Evolutionary conservation across 2,329 filamentous ascomycete species (phyloP), one percentile per base, ranked within the genome.

Genomic region (Scedosporium apiospermum): DNA sequence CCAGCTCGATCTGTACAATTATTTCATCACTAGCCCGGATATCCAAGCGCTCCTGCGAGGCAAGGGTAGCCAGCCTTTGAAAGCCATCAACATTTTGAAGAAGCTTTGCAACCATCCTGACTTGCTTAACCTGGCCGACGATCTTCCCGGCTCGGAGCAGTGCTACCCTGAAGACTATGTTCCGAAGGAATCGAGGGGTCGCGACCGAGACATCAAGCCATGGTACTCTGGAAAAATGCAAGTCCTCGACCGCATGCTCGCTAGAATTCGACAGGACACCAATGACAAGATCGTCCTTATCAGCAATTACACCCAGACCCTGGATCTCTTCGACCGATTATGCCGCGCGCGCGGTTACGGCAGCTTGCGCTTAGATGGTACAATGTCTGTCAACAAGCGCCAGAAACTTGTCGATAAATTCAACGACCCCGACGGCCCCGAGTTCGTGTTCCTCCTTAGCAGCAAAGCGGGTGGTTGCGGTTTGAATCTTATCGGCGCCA

Each of bases 221-320:
- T 96, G 90, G 90, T 97, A 97, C 73, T 97, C 93, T 2, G 96
- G 95, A 58, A 99, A 99, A 75, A 97, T 99, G 92, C 87, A 91
- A 69, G 95, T 99, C 3, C 84, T 99, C n/a, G 95, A 97, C 71
- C 88, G 93, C 63, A 99, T 99, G 96, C 85, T 99, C 59, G 91
- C 93, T 41, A 89, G 93, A 30, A 99, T 99, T 68, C 90, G 91
- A 16, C 88, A 93, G 69, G 93, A 98, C 70, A 98, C 95, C 0
- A 97, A 96, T 69, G 95, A 99, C 82, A 99, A 99, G 76, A 99
- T 99, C 69, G 95, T 99, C 12, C 84, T 99, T 63, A 99, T 99
- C 74, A 96, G 91, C 75, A 99, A 99, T 72, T 99, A 98, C 76
- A 99, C 95, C 0, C 90, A 95, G 69, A 99, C 95, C 0, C 83